These are phyloP conservation scores for Tetrapisispora taiwanensis DNA, from an alignment of 805 yeast species.

Conservation along the genomic window DNA sequence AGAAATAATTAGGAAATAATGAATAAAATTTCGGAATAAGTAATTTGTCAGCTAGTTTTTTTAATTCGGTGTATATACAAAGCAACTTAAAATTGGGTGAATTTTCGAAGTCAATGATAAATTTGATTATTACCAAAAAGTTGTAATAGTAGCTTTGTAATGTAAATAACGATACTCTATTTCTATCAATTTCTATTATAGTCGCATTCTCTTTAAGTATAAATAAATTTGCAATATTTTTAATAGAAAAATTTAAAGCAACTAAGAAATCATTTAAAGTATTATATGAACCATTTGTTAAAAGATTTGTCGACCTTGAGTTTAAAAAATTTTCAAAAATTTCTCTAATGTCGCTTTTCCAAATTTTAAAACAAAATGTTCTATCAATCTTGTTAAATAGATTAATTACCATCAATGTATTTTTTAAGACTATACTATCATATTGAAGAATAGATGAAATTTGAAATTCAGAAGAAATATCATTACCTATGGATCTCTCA, in stretches of 20 bases:
- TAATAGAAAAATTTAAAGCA: conserved; percentile 26
- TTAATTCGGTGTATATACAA: conserved; percentile 24
- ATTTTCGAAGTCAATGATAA: conserved; percentile 25
- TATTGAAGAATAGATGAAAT: conserved; percentile 7
- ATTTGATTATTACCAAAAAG: conserved; percentile 23
- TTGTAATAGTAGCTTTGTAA: conserved; percentile 25
- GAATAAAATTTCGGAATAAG: conserved; percentile 19
- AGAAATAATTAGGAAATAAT: conserved; percentile 17
- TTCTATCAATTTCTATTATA: conserved; percentile 11
- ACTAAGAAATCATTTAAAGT: conserved; percentile 25
- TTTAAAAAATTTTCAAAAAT: conserved; percentile 17
- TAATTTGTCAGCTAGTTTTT: conserved; percentile 20
- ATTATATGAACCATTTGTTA: conserved; percentile 22
- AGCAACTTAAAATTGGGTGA: conserved; percentile 28
- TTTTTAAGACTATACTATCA: conserved; percentile 19
- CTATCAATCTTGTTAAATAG: conserved; percentile 19
- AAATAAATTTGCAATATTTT: conserved; percentile 21
- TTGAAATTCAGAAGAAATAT: neutral
- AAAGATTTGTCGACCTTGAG: conserved; percentile 15
- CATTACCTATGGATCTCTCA: neutral
- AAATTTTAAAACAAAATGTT: conserved; percentile 17
- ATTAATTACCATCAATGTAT: conserved; percentile 24
- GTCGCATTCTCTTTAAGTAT: conserved; percentile 10
- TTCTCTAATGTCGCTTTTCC: conserved; percentile 16
- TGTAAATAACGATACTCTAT: conserved; percentile 21